Evolutionary conservation across 345 rosid genomes (phyloP).

Genomic region (Odontarrhena argentea): DNA sequence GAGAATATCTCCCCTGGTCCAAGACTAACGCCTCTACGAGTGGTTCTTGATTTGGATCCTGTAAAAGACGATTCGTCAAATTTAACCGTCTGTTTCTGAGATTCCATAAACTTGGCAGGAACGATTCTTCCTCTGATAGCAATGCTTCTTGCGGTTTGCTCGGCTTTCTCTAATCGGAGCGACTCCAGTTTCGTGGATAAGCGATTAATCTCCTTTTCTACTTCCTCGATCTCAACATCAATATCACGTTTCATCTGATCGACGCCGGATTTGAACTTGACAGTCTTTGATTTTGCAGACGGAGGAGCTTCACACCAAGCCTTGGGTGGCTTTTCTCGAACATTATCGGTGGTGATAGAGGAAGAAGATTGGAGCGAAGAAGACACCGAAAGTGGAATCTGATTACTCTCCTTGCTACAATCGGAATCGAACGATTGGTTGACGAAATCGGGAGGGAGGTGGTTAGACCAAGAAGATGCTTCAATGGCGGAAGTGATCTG

Average conservation of each 20-base stretch:
- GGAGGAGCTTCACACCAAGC: conserved; percentile 20
- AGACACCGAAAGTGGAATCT: neutral
- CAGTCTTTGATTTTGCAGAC: conserved; percentile 31
- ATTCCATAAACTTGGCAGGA: conserved; percentile 81
- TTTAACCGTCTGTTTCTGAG: conserved; percentile 50
- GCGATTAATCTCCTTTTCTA: conserved; percentile 73
- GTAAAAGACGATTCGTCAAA: conserved; percentile 51
- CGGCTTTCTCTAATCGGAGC: conserved; percentile 72
- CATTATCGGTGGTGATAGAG: conserved; percentile 22
- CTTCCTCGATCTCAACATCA: conserved; percentile 75
- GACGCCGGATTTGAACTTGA: conserved; percentile 8
- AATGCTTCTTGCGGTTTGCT: conserved; percentile 45
- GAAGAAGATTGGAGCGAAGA: neutral
- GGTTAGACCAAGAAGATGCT: conserved; percentile 51
- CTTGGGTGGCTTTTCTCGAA: conserved; percentile 38
- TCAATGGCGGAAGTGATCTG: conserved; percentile 47
- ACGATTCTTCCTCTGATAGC: conserved; percentile 64
- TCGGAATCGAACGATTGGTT: conserved; percentile 63
- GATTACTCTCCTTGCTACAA: conserved; percentile 36
- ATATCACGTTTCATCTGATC: conserved; percentile 52
- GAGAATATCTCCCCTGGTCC: conserved; percentile 84
- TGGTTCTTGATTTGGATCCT: conserved; percentile 47
- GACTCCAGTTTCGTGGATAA: conserved; percentile 69
- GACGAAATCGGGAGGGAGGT: conserved; percentile 33
- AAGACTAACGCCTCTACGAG: conserved; percentile 77